Percentiles rank a stretch among this genome's conserved stretches.
Conservation (phyloP, 257 asterid genomes). For the Scutellaria barbata region DNA sequence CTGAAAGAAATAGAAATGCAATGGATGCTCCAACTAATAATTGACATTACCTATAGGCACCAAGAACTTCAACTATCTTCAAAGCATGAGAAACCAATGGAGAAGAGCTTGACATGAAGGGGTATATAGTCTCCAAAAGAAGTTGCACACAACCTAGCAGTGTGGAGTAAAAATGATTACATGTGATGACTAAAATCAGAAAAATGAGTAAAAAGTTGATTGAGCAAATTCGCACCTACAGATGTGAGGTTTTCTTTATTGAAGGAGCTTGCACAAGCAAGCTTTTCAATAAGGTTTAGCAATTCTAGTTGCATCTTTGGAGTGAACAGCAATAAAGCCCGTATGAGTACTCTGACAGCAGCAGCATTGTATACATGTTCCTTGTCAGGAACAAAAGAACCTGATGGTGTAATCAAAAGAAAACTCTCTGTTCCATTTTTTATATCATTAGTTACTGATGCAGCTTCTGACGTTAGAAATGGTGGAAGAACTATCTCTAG, state of each 20-base stretch:
- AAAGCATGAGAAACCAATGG: constrained; percentile 77
- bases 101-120: constrained; percentile 83
- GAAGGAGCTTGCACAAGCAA: constrained; percentile 83
- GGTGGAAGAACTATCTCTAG: constrained; percentile 93
- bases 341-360: constrained; percentile 85
- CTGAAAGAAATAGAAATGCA: constrained; percentile 27
- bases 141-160: constrained; percentile 93
- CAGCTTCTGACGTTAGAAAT: constrained; percentile 62
- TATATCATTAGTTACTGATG: constrained; percentile 43
- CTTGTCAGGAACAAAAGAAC: constrained; percentile 71
- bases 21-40: constrained; percentile 21
- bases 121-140: constrained; percentile 87
- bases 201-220: constrained; percentile 29
- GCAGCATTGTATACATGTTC: constrained; percentile 91
- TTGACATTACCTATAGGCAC: constrained; percentile 77
- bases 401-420: constrained; percentile 66
- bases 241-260: constrained; percentile 96
- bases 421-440: constrained; percentile 65
- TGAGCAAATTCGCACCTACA: constrained; percentile 67
- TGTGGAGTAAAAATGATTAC: constrained; percentile 30
- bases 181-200: constrained; percentile 23
- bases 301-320: constrained; percentile 96
- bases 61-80: constrained; percentile 94
- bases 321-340: constrained; percentile 77
- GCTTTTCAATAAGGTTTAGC: constrained; percentile 78